A percentile compares a stretch with the other conserved stretches of the same genome.
These are phyloP conservation scores for Pichia gijzeniarum DNA, from an alignment of 805 yeast genomes.

Conservation along the genomic window DNA sequence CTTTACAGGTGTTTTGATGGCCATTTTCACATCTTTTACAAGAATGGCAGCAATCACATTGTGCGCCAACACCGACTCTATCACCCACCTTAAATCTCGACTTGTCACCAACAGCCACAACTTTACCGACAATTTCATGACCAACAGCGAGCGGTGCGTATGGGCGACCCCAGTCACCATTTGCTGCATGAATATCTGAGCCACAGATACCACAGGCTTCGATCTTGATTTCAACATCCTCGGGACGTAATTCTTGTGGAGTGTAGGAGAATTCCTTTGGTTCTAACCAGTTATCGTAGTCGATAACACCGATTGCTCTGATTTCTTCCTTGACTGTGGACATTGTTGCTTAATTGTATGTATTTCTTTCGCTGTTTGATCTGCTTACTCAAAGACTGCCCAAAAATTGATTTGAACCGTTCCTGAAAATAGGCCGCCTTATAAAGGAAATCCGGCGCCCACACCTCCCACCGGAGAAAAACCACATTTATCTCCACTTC, in stretches of 20 bases:
- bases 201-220: constrained; percentile 46
- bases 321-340: constrained; percentile 10
- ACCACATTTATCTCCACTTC: too few species aligned
- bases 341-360: too few species aligned
- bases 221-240: constrained; percentile 38
- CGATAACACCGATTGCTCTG: constrained; percentile 17
- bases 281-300: constrained; percentile 14
- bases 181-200: constrained; percentile 41
- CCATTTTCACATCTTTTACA: constrained; percentile 35
- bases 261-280: constrained; percentile 17
- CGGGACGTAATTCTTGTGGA: constrained; percentile 15
- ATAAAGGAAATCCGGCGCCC: too few species aligned
- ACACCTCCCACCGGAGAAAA: too few species aligned
- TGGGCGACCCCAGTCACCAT: constrained; percentile 24
- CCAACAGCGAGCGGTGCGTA: constrained; percentile 31
- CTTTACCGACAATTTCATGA: constrained; percentile 42
- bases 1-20: constrained; percentile 44
- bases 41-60: constrained; percentile 31
- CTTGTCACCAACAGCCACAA: constrained; percentile 33
- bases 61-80: constrained; percentile 48
- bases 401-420: too few species aligned
- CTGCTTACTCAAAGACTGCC: too few species aligned
- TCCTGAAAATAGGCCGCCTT: too few species aligned
- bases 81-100: constrained; percentile 38
- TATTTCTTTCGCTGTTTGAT: too few species aligned